phyloP scores from a whole-genome alignment of 177 flowering plant genomes.

The Vitis hybrid region DNA sequence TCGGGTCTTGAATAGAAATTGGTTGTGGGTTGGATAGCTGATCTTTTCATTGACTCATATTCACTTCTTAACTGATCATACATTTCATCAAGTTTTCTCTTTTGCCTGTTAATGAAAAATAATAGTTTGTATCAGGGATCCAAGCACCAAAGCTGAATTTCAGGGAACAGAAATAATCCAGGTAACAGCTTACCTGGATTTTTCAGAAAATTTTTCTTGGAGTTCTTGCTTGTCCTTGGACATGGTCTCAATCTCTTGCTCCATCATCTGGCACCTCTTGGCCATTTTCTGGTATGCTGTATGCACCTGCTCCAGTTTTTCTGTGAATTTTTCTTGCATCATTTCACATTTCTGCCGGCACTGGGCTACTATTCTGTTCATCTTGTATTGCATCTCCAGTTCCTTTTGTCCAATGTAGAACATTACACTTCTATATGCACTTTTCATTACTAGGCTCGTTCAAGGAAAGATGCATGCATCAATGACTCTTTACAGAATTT shows the following conservation, averaged over 20 bases:
- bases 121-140: not conserved
- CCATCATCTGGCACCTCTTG: slow-evolving; percentile 91
- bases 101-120: slow-evolving; percentile 54
- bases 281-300: slow-evolving; percentile 93
- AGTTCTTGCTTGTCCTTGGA: slow-evolving; percentile 93
- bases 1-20: slow-evolving; percentile 68
- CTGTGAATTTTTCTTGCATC: slow-evolving; percentile 91
- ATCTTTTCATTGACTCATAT: slow-evolving; percentile 73
- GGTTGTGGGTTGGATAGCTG: slow-evolving; percentile 84
- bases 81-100: slow-evolving; percentile 98
- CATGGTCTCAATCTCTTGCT: slow-evolving; percentile 82
- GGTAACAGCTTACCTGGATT: slow-evolving; percentile 61
- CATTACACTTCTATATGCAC: slow-evolving; percentile 94
- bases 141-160: not conserved
- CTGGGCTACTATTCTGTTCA: slow-evolving; percentile 81
- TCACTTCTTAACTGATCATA: slow-evolving; percentile 92
- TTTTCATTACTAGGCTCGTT: slow-evolving; percentile 75
- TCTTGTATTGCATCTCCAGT: slow-evolving; percentile 90
- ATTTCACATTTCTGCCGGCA: slow-evolving; percentile 91
- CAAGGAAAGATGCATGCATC: slow-evolving; percentile 36
- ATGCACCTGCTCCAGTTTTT: slow-evolving; percentile 89
- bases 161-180: not conserved
- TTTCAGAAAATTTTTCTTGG: slow-evolving; percentile 92
- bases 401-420: slow-evolving; percentile 93
- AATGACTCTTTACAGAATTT: not conserved